Base-by-base conservation (phyloP, 768 basidiomycete genomes). In the Russula vinacea region DNA sequence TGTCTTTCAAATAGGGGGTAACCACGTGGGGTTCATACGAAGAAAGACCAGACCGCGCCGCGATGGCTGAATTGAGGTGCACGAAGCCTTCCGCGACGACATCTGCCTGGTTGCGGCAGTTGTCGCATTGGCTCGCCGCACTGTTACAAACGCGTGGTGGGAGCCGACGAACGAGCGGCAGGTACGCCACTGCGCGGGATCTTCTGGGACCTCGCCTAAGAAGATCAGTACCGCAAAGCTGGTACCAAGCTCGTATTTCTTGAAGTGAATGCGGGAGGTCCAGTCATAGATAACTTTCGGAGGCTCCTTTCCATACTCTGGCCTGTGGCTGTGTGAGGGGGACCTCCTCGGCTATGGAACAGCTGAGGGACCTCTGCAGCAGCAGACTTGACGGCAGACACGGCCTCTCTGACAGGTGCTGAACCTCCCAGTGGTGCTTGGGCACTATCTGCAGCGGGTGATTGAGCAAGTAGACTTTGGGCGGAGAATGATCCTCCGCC, bases 221-320 rank as follows among this genome's bases (percentile, higher is more conserved):
- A 83, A 83, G 57, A 84, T 67, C 37, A 78, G 68, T 32, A 83
- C 74, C 7, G 72, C 71, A 70, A 80, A 82, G 72, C 78, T 80
- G 13, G 70, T 59, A 1, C 75, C 76, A 35, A 80, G 66, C 65
- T 78, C 80, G 68, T 75, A 77, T 64, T 80, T 78, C 70, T 79
- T 76, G 70, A 75, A 70, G n/a, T 71, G 70, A 55, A 81, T 72
- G 49, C 78, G 76, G 3, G 72, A 78, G 0, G 76, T 73, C 80
- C 80, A 82, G 26, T 82, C 79, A 62, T 61, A 55, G 50, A 57
- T 16, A 40, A 37, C 53, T 19, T 3, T 29, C 45, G 19, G 40
- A 37, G 14, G 58, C 3, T n/a, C 45, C 51, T 37, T 44, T 11
- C 51, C 35, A 22, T 40, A 19, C 8, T 33, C 44, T 6, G 35